phyloP scores from a whole-genome alignment of 1,284 basidiomycete species.

The Anthracocystis walkeri region DNA sequence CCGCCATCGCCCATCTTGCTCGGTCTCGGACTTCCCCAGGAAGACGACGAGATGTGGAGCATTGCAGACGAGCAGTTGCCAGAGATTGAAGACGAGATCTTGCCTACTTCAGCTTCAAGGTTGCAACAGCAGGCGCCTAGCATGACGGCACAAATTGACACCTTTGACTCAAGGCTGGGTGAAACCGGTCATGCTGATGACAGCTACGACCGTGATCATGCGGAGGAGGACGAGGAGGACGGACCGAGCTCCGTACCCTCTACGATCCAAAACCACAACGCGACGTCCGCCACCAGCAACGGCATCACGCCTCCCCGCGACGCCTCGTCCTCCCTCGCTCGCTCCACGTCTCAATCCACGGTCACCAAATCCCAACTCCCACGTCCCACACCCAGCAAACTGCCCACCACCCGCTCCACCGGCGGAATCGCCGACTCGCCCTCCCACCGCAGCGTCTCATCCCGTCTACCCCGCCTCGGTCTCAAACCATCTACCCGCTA shows the following conservation, averaged over 20 bases:
- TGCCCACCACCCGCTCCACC: conserved; percentile 27
- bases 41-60: conserved; percentile 42
- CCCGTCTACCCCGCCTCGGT: conserved; percentile 42
- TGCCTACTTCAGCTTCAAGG: not conserved
- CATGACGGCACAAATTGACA: conserved; percentile 2
- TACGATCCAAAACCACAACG: conserved; percentile 8
- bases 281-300: conserved; percentile 4
- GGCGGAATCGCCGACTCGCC: conserved; percentile 34
- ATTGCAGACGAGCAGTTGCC: conserved; percentile 52
- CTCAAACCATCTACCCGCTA: conserved; percentile 44
- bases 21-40: conserved; percentile 34
- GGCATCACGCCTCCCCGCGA: conserved; percentile 13
- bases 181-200: conserved; percentile 6
- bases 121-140: conserved; percentile 2
- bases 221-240: conserved; percentile 1
- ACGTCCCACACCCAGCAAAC: conserved; percentile 23
- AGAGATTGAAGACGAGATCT: conserved; percentile 37
- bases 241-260: conserved; percentile 19
- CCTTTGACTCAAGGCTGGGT: conserved; percentile 12
- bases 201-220: conserved; percentile 12
- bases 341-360: conserved; percentile 31
- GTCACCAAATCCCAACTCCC: conserved; percentile 32
- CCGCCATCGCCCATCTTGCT: conserved; percentile 38
- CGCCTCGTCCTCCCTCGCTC: conserved; percentile 21
- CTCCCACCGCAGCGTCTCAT: conserved; percentile 26